Evolutionary conservation across 495 filamentous ascomycete genomes (phyloP), one percentile per base, ranked within the genome.

Genomic region (Podospora sp.): DNA sequence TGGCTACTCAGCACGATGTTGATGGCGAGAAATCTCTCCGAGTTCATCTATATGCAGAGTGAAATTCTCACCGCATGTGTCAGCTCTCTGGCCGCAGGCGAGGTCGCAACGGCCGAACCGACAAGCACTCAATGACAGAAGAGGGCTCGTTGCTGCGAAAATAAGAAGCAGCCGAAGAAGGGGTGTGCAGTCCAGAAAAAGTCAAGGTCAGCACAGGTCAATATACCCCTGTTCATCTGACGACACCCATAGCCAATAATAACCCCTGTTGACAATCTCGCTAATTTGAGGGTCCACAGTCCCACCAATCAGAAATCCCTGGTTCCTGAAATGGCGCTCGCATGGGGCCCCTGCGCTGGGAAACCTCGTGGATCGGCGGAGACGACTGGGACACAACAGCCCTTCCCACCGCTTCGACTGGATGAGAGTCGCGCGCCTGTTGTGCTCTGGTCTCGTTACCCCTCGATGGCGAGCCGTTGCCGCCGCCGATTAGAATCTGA

Each of bases 191-290:
- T 21, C 57, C 16, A 60, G n/a, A 21, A 29, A 36, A 18, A 14
- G 25, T 29, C n/a, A 35, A 62, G 26, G 16, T 46, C 16, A 18
- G 40, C 29, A 65, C 29, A 53, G 52, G 55, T 8, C 29, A 33
- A 33, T 33, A 3, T 7, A 66, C 25, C 63, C 53, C 46, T 59
- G 40, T 27, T 27, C 26, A 29, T 33, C n/a, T 25, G 22, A 18
- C 50, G 53, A 20, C 11, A 60, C 7, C 18, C 24, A 11, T 18
- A 29, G 26, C 73, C 73, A 75, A 73, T 73, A 14, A 62, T 20
- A 46, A 60, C 53, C 52, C 60, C 33, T 55, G 69, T 56, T 21
- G 63, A 35, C 71, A 75, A 75, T 75, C 68, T 75, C 73, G 73
- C 73, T 75, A 72, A 55, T 55, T 50, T 21, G 24, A 12, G 16